phyloP scores from a whole-genome alignment of 2,329 filamentous ascomycete genomes.

The Diplodia scrobiculata region DNA sequence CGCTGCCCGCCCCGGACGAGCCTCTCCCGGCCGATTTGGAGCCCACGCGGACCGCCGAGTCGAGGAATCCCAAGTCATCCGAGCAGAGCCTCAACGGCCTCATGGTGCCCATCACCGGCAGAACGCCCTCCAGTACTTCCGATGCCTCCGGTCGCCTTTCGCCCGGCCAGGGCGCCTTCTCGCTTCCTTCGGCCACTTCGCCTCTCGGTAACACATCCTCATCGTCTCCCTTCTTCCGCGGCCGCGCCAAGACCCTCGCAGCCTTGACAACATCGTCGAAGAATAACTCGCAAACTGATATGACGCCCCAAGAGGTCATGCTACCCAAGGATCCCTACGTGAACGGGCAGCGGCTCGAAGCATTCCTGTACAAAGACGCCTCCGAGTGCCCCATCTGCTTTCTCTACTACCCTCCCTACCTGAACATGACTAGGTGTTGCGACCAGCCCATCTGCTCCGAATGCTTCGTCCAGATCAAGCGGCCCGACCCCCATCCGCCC shows the following conservation, averaged over 20 bases:
- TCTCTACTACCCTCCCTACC: slow-evolving; percentile 88
- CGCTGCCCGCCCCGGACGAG: slow-evolving; percentile 81
- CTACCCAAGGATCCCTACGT: slow-evolving; percentile 82
- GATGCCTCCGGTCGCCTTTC: slow-evolving; percentile 64
- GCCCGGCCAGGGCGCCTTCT: slow-evolving; percentile 64
- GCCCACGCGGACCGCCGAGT: slow-evolving; percentile 11
- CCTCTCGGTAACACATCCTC: slow-evolving; percentile 51
- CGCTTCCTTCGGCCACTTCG: slow-evolving; percentile 61
- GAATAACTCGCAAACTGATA: slow-evolving; percentile 70
- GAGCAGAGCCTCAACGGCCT: slow-evolving; percentile 68
- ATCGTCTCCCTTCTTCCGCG: slow-evolving; percentile 66
- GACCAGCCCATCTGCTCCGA: slow-evolving; percentile 97
- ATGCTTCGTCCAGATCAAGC: slow-evolving; percentile 98
- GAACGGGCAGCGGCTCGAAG: slow-evolving; percentile 91
- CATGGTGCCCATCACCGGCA: slow-evolving; percentile 75
- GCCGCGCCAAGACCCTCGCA: slow-evolving; percentile 84
- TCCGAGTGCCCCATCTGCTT: slow-evolving; percentile 95
- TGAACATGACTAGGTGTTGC: slow-evolving; percentile 93
- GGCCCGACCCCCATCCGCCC: slow-evolving; percentile 84
- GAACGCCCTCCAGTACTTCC: slow-evolving; percentile 77
- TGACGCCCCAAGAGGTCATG: slow-evolving; percentile 74
- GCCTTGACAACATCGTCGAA: slow-evolving; percentile 76
- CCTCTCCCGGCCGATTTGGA: slow-evolving; percentile 66
- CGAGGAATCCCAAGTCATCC: slow-evolving; percentile 50
- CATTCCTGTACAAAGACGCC: slow-evolving; percentile 88